Evolutionary conservation across 192 early-diverging fungal genomes (phyloP).

Genomic region (Gaertneriomyces semiglobifer): DNA sequence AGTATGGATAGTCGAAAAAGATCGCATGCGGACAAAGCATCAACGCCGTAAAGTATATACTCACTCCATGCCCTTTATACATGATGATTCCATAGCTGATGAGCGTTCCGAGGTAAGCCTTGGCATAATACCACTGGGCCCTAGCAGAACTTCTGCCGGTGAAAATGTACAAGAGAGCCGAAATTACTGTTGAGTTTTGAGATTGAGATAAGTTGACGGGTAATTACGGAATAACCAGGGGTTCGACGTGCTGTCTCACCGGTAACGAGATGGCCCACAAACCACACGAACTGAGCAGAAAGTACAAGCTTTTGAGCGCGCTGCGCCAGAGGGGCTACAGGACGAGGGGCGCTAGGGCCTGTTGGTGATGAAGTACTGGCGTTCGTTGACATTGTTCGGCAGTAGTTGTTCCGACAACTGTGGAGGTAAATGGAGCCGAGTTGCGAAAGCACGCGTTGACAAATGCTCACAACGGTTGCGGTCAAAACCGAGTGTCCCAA

Average conservation of each 20-base stretch:
- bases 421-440: too few species aligned
- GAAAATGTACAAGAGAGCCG: slow-evolving; percentile 27
- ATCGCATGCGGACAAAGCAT: too few species aligned
- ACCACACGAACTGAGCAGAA: slow-evolving; percentile 40
- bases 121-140: slow-evolving; percentile 46
- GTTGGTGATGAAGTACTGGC: too few species aligned
- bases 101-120: slow-evolving; percentile 64
- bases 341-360: too few species aligned
- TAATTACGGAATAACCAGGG: not conserved
- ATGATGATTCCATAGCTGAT: slow-evolving; percentile 73
- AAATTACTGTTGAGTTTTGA: slow-evolving; percentile 27
- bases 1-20: too few species aligned
- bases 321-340: not conserved
- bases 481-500: too few species aligned
- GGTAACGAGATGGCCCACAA: slow-evolving; percentile 39
- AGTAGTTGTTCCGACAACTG: too few species aligned
- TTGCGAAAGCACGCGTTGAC: too few species aligned
- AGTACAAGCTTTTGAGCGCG: slow-evolving; percentile 24
- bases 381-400: too few species aligned
- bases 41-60: slow-evolving; percentile 20
- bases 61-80: slow-evolving; percentile 74
- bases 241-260: slow-evolving; percentile 3
- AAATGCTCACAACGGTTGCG: too few species aligned
- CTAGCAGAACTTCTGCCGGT: slow-evolving; percentile 10
- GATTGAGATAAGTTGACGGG: slow-evolving; percentile 9